Evolutionary conservation across 169 alveolate species (phyloP), one percentile per base, ranked within the genome.

Genomic region (Cryptosporidium ryanae): DNA sequence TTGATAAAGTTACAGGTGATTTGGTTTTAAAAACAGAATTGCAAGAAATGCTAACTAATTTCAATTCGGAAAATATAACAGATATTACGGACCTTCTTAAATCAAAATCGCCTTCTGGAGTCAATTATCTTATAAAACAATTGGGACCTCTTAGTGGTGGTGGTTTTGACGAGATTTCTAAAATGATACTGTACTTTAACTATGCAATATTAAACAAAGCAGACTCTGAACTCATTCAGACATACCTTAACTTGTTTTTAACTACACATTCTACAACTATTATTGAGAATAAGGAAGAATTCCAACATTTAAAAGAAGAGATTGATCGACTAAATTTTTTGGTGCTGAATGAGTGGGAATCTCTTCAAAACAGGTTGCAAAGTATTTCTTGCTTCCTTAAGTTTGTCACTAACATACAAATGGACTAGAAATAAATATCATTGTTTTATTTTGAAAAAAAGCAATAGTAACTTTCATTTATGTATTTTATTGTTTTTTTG

Each of bases 91-190:
- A 23, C 8, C 87, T 76, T 32, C 57, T 76, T 10, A 76, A 61
- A 34, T 76, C 87, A 38, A 76, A 76, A 61, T 76, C 87, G 8
- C 87, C 87, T 21, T 76, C 87, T 17, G 87, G 87, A 2, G 87
- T 76, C 12, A 55, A 76, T 59, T 63, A 57, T 2, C 64, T 76
- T 13, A 23, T 76, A 55, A 76, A 63, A 61, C 87, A 76, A 61
- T 23, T 76, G 18, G 87, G 87, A 7, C 87, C 87, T 38, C 71
- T 76, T 1, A 61, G 87, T 31, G 87, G 87, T 13, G 87, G 87
- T 7, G 8, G 61, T 25, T 59, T 76, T 25, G 63, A 76, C 6
- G 87, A 76, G 46, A 32, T 76, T 23, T 1, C 61, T 21, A 49
- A 61, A 23, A 76, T 76, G 87, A 61, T 61, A 23, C 44, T 23